These are phyloP conservation scores for Ochetophila trinervis DNA, from an alignment of 306 rosid species.

Conservation along the genomic window DNA sequence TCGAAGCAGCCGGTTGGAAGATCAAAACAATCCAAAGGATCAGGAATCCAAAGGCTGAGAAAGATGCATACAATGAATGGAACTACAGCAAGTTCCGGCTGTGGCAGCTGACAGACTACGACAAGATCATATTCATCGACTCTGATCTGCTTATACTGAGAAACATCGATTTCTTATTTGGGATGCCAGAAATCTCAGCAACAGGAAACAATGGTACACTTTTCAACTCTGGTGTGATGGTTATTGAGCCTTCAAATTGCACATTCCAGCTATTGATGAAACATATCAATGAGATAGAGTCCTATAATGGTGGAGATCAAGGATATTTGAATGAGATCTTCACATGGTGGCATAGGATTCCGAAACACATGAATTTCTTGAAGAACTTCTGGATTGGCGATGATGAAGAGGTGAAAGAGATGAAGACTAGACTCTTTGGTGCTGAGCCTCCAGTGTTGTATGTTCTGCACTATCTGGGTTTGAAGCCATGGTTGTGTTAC, in stretches of 20 bases:
- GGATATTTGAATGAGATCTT: slow-evolving; percentile 87
- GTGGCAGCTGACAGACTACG: slow-evolving; percentile 92
- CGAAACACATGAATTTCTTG: slow-evolving; percentile 93
- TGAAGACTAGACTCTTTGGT: slow-evolving; percentile 71
- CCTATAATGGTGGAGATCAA: slow-evolving; percentile 97
- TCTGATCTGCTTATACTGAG: slow-evolving; percentile 80
- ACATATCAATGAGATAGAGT: slow-evolving; percentile 72
- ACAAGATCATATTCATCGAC: slow-evolving; percentile 91
- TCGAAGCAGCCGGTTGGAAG: slow-evolving; percentile 96
- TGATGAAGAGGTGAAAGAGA: slow-evolving; percentile 66
- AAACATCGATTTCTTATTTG: slow-evolving; percentile 79
- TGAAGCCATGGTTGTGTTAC: slow-evolving; percentile 90
- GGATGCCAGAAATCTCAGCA: slow-evolving; percentile 89
- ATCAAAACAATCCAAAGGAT: slow-evolving; percentile 75
- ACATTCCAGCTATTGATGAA: slow-evolving; percentile 84
- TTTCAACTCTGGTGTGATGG: slow-evolving; percentile 97
- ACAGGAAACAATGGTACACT: slow-evolving; percentile 89
- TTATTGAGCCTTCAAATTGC: slow-evolving; percentile 92
- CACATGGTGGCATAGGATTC: slow-evolving; percentile 98
- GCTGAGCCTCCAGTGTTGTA: slow-evolving; percentile 80
- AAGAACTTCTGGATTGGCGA: slow-evolving; percentile 95
- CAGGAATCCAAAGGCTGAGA: slow-evolving; percentile 92
- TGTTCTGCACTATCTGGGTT: slow-evolving; percentile 82
- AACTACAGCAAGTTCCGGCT: slow-evolving; percentile 95
- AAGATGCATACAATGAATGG: slow-evolving; percentile 96